Conservation (phyloP, 768 basidiomycete species). For the Sporobolomyces roseus region DNA sequence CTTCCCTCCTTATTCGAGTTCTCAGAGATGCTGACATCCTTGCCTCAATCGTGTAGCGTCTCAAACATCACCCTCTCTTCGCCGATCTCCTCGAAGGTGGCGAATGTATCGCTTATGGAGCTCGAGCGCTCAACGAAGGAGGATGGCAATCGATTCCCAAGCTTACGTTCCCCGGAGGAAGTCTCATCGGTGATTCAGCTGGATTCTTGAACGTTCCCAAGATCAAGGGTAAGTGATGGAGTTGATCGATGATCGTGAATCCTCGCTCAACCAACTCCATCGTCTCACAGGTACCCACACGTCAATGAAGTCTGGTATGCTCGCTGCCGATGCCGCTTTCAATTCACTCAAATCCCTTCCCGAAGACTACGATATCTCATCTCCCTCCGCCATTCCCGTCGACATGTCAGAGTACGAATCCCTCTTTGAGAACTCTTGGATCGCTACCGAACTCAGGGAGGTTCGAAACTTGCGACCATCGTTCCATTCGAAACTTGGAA, state of each 20-base stretch:
- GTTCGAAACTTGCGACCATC: conserved; percentile 87
- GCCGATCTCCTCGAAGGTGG: conserved; percentile 69
- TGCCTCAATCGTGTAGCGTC: conserved; percentile 54
- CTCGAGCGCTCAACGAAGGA: conserved; percentile 83
- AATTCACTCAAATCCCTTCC: conserved; percentile 47
- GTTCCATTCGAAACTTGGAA: conserved; percentile 70
- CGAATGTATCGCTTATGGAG: conserved; percentile 84
- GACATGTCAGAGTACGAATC: conserved; percentile 72
- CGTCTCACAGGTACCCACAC: conserved; percentile 64
- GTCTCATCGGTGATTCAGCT: conserved; percentile 88
- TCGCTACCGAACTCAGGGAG: conserved; percentile 77
- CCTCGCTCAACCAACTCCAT: background rate
- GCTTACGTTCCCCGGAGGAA: conserved; percentile 87
- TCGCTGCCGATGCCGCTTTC: conserved; percentile 85
- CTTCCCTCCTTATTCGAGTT: conserved; percentile 8
- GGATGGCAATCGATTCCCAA: conserved; percentile 86
- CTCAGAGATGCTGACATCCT: conserved; percentile 36
- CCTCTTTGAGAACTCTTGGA: conserved; percentile 71
- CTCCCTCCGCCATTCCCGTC: conserved; percentile 45
- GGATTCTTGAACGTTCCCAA: conserved; percentile 95
- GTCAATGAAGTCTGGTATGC: conserved; percentile 98
- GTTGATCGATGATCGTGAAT: background rate
- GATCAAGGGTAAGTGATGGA: conserved; percentile 68
- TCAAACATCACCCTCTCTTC: conserved; percentile 97
- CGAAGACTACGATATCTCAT: conserved; percentile 42